These are phyloP conservation scores for Cytospora paraplurivora DNA, from an alignment of 2,329 filamentous ascomycete species.

Conservation along the genomic window DNA sequence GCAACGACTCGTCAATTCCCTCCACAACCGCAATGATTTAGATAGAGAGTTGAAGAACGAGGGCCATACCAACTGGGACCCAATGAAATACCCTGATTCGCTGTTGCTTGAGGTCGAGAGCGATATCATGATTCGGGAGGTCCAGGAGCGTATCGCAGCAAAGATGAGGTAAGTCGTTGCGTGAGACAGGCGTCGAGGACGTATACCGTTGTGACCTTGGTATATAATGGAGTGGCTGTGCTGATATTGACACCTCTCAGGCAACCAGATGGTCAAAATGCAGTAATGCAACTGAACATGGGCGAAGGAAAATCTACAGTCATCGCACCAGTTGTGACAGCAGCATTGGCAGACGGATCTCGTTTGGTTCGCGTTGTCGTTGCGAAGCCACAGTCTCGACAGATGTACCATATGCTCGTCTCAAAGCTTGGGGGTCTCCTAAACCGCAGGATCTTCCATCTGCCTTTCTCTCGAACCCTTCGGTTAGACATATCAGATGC, in stretches of 20 bases:
- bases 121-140: conserved; percentile 59
- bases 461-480: conserved; percentile 61
- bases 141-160: conserved; percentile 59
- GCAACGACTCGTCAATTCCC: conserved; percentile 40
- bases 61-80: conserved; percentile 60
- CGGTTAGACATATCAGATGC: conserved; percentile 39
- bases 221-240: too few relatives aligned
- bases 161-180: conserved; percentile 50
- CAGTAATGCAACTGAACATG: conserved; percentile 70
- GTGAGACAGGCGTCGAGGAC: too few relatives aligned
- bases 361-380: conserved; percentile 61
- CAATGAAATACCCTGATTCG: conserved; percentile 56
- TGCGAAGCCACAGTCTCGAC: conserved; percentile 60
- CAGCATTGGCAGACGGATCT: conserved; percentile 52
- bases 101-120: conserved; percentile 67
- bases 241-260: neutral
- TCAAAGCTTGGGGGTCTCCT: conserved; percentile 58
- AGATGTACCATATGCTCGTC: conserved; percentile 61
- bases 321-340: conserved; percentile 66
- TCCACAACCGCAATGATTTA: conserved; percentile 38
- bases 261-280: conserved; percentile 41
- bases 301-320: conserved; percentile 71
- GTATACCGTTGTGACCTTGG: too few relatives aligned
- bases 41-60: conserved; percentile 48
- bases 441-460: conserved; percentile 53